Conservation (phyloP, 2,329 filamentous ascomycete species). For the Verticillium alfalfae region DNA sequence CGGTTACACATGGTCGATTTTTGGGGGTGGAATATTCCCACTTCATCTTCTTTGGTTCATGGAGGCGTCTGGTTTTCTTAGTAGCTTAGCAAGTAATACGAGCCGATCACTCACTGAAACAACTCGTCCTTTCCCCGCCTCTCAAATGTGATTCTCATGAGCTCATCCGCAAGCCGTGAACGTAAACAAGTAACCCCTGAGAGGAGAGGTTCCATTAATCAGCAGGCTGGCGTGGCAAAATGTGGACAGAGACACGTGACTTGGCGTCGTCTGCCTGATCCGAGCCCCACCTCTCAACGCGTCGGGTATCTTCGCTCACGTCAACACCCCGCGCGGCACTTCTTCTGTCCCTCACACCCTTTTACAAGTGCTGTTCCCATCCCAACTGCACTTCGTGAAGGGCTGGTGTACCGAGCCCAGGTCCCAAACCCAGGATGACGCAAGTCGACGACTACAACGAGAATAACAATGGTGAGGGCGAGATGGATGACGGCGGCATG, state of each 20-base stretch:
- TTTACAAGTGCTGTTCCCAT: background rate
- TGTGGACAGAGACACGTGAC: conserved; percentile 22
- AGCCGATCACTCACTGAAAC: background rate
- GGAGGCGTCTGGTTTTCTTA: background rate
- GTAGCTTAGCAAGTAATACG: background rate
- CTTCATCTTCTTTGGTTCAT: background rate
- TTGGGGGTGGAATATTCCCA: background rate
- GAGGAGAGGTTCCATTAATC: background rate
- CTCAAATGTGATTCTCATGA: too few relatives aligned
- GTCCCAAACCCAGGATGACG: conserved; percentile 28
- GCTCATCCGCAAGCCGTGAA: too few relatives aligned
- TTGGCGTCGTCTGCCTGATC: conserved; percentile 25
- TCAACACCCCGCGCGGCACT: conserved; percentile 10
- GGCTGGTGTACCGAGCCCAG: too few relatives aligned
- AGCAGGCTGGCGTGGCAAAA: background rate
- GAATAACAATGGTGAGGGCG: conserved; percentile 50
- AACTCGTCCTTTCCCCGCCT: background rate
- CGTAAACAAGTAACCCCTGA: too few relatives aligned
- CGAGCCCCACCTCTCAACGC: conserved; percentile 23
- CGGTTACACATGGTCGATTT: background rate
- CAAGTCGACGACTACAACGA: conserved; percentile 62
- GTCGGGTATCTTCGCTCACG: conserved; percentile 15
- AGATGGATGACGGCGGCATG: conserved; percentile 52
- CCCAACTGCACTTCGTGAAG: too few relatives aligned
- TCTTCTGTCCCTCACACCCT: conserved; percentile 9